These are phyloP conservation scores for Leishmania tarentolae DNA, from an alignment of 208 protist species.

Conservation along the genomic window DNA sequence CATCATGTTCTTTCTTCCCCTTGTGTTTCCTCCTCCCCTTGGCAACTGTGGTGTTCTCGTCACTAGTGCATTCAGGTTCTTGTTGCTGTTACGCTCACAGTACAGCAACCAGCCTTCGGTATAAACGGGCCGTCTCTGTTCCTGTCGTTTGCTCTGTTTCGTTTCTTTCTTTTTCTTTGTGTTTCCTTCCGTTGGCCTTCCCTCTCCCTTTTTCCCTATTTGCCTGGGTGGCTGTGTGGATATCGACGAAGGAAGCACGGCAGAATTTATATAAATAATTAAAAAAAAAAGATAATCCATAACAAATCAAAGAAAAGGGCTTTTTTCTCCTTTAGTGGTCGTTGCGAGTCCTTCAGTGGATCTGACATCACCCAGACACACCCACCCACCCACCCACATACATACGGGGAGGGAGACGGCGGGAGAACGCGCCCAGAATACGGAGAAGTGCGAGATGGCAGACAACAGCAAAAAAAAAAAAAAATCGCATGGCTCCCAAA, in stretches of 20 bases:
- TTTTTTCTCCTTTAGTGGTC: slow-evolving; percentile 10
- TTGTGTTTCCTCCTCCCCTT: background rate
- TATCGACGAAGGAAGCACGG: background rate
- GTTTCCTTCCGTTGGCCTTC: background rate
- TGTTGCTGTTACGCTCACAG: background rate
- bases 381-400: no score
- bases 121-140: background rate
- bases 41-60: background rate
- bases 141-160: background rate
- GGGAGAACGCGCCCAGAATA: background rate
- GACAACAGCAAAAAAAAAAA: background rate
- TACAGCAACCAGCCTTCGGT: no score
- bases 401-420: background rate
- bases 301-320: background rate
- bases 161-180: background rate
- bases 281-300: background rate
- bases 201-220: background rate
- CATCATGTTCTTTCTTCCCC: background rate
- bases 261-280: no score
- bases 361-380: background rate
- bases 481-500: background rate
- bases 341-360: slow-evolving; percentile 6
- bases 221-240: background rate
- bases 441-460: background rate
- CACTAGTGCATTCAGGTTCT: background rate